These are phyloP conservation scores for Globisporangium spinosum DNA, from an alignment of 352 stramenopile species.

Conservation along the genomic window DNA sequence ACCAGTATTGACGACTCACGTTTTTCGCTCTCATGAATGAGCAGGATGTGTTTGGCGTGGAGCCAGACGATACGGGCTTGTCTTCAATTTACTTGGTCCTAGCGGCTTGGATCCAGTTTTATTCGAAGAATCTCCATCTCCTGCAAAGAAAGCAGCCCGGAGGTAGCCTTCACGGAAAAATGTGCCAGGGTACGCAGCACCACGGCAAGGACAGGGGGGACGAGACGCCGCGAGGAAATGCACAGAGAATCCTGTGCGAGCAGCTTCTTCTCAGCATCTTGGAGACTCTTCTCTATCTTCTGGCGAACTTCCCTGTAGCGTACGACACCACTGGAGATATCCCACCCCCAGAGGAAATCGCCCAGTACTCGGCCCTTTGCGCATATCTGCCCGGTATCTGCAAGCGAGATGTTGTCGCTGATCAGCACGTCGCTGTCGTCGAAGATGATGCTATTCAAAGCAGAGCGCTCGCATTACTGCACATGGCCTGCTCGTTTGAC, in stretches of 20 bases:
- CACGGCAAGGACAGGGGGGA: not conserved
- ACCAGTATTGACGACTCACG: slow-evolving; percentile 15
- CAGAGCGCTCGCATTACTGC: slow-evolving; percentile 22
- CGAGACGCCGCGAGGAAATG: not conserved
- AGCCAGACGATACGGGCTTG: slow-evolving; percentile 7
- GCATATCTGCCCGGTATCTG: slow-evolving; percentile 13
- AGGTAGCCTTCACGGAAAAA: not conserved
- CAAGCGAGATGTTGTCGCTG: not conserved
- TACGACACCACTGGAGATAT: slow-evolving; percentile 4
- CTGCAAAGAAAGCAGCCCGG: not conserved
- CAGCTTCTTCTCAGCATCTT: slow-evolving; percentile 14
- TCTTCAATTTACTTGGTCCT: slow-evolving; percentile 28
- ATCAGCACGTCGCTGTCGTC: slow-evolving; percentile 16
- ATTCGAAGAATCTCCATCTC: slow-evolving; percentile 23
- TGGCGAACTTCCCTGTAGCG: slow-evolving; percentile 17
- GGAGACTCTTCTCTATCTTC: slow-evolving; percentile 18
- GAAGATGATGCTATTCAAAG: slow-evolving; percentile 19
- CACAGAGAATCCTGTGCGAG: not conserved
- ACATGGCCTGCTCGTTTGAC: slow-evolving; percentile 31
- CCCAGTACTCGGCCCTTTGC: slow-evolving; percentile 12
- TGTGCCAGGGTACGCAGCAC: not conserved
- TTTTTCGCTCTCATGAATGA: slow-evolving; percentile 17
- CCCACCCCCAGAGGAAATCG: slow-evolving; percentile 4
- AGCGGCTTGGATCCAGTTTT: slow-evolving; percentile 27
- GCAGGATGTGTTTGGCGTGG: slow-evolving; percentile 10